Evolutionary conservation across 305 asterid genomes (phyloP).

Genomic region (Fraxinus sp.): DNA sequence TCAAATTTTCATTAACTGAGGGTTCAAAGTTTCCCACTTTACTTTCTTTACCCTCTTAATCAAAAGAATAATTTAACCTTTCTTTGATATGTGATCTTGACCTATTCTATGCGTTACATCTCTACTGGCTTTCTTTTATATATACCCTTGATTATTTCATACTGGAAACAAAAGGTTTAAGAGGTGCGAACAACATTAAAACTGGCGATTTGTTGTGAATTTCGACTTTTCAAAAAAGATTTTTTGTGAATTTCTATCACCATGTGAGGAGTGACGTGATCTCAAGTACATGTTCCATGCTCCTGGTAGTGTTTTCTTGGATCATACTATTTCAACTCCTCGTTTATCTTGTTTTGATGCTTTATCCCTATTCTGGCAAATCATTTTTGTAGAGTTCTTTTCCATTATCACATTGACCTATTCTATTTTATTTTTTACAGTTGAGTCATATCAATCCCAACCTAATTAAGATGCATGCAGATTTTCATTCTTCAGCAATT

Average conservation of each 20-base stretch:
- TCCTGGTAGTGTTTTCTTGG: not conserved
- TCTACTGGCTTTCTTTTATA: not conserved
- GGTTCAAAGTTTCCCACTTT: not conserved
- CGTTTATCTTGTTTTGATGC: not conserved
- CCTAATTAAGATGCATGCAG: not conserved
- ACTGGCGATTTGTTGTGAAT: not conserved
- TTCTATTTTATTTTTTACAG: not conserved
- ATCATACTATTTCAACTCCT: not conserved
- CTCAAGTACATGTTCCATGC: not conserved
- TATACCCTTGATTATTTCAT: not conserved
- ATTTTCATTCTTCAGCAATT: not conserved
- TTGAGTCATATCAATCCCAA: not conserved
- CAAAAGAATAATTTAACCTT: not conserved
- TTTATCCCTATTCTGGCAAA: not conserved
- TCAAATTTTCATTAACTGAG: conserved; percentile 17
- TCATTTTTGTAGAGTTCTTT: not conserved
- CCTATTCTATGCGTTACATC: conserved; percentile 6
- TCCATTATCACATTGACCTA: not conserved
- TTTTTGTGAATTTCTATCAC: not conserved
- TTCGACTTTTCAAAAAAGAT: not conserved
- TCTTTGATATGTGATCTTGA: not conserved
- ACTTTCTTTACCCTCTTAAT: conserved; percentile 2
- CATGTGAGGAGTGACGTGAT: not conserved
- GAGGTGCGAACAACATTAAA: not conserved
- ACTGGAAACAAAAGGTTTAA: not conserved